Evolutionary conservation across 345 rosid genomes (phyloP).

Genomic region (Gossypium thurberi): DNA sequence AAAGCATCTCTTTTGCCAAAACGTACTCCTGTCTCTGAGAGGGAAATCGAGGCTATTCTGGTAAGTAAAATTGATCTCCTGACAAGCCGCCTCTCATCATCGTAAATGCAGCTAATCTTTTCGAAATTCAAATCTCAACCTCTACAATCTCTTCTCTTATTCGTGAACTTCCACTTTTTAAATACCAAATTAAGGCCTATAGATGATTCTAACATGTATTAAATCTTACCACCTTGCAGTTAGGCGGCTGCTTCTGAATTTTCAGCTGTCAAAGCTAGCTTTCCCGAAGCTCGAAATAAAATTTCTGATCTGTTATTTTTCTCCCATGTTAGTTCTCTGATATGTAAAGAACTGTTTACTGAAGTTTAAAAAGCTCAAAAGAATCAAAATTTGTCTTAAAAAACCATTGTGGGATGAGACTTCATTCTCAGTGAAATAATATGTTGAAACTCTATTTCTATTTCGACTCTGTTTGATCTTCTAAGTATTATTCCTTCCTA

Average conservation of each 20-base stretch:
- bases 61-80: conserved; percentile 22
- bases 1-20: conserved; percentile 86
- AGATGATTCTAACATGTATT: neutral
- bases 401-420: neutral
- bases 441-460: neutral
- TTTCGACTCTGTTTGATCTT: conserved; percentile 4
- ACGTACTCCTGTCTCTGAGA: conserved; percentile 66
- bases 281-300: neutral
- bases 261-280: neutral
- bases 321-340: neutral
- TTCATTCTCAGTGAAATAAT: neutral
- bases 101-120: neutral
- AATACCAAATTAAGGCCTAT: neutral
- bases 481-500: too few relatives aligned
- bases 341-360: neutral
- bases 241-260: conserved; percentile 2
- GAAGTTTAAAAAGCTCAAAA: neutral
- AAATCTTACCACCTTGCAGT: neutral
- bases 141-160: neutral
- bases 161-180: neutral
- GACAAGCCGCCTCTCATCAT: neutral
- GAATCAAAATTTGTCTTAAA: neutral
- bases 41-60: conserved; percentile 81
- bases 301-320: neutral
- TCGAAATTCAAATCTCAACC: neutral